phyloP scores from a whole-genome alignment of 1,284 basidiomycete species.

The Cystobasidium sp. region DNA sequence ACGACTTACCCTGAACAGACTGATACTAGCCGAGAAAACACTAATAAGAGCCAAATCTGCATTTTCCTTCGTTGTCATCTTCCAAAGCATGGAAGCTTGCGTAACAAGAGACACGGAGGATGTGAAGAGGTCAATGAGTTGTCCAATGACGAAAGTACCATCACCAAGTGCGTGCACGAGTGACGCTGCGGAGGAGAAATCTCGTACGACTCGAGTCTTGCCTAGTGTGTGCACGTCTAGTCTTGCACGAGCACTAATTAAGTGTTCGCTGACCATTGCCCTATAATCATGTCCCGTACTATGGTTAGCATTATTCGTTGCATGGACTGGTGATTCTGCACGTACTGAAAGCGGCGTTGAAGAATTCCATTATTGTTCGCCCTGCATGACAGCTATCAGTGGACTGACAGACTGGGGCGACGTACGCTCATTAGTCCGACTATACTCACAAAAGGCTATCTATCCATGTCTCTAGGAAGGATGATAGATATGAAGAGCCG shows the following conservation, averaged over 20 bases:
- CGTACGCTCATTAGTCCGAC: too few relatives aligned
- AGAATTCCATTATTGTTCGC: conserved; percentile 40
- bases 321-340: neutral
- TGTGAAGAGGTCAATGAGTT: conserved; percentile 35
- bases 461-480: conserved; percentile 38
- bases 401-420: neutral
- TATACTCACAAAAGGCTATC: conserved; percentile 27
- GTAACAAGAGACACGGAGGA: conserved; percentile 16
- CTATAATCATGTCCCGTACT: neutral
- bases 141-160: conserved; percentile 35
- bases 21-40: conserved; percentile 22
- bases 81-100: conserved; percentile 38
- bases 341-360: conserved; percentile 26
- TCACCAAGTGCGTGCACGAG: conserved; percentile 34
- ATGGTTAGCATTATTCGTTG: neutral
- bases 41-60: conserved; percentile 36
- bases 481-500: conserved; percentile 29
- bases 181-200: conserved; percentile 20
- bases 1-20: conserved; percentile 16
- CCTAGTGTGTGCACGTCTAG: conserved; percentile 33
- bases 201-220: conserved; percentile 28
- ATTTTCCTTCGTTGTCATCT: conserved; percentile 35
- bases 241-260: conserved; percentile 24
- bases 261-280: conserved; percentile 37
- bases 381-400: neutral